Evolutionary conservation across 345 rosid species (phyloP).

Genomic region (Draba incana): DNA sequence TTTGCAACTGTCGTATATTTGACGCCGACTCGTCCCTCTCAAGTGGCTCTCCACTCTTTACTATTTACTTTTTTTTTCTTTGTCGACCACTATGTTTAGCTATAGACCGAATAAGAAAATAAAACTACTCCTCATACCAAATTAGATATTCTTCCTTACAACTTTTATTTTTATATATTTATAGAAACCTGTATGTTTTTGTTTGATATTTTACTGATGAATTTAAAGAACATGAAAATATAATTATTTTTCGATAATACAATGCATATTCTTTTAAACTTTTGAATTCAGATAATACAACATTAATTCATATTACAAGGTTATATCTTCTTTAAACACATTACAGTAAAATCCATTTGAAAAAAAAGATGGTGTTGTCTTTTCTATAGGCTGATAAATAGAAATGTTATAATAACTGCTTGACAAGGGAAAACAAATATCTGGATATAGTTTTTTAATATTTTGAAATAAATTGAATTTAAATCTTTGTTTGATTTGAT

Average conservation of each 20-base stretch:
- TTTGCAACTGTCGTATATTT: not conserved
- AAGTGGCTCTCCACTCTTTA: conserved; percentile 31
- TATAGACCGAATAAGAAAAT: too few relatives aligned
- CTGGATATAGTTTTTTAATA: not conserved
- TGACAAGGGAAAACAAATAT: not conserved
- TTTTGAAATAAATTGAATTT: not conserved
- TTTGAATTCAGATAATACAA: too few relatives aligned
- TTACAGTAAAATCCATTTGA: not conserved
- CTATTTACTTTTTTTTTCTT: conserved; percentile 24
- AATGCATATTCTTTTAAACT: too few relatives aligned
- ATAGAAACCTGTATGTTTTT: too few relatives aligned
- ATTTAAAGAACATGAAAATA: too few relatives aligned
- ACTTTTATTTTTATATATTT: too few relatives aligned
- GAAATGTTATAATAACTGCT: conserved; percentile 8
- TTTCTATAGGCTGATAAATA: not conserved
- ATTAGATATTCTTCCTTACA: too few relatives aligned
- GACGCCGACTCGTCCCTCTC: conserved; percentile 30
- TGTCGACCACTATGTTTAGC: conserved; percentile 31
- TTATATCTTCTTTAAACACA: not conserved
- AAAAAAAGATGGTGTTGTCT: too few relatives aligned
- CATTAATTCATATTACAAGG: too few relatives aligned
- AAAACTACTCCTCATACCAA: too few relatives aligned
- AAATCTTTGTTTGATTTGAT: not conserved
- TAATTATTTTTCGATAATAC: too few relatives aligned
- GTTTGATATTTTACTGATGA: too few relatives aligned